Base-by-base conservation (phyloP, 371 early-diverging fungal species). In the Mucor plumbeus region DNA sequence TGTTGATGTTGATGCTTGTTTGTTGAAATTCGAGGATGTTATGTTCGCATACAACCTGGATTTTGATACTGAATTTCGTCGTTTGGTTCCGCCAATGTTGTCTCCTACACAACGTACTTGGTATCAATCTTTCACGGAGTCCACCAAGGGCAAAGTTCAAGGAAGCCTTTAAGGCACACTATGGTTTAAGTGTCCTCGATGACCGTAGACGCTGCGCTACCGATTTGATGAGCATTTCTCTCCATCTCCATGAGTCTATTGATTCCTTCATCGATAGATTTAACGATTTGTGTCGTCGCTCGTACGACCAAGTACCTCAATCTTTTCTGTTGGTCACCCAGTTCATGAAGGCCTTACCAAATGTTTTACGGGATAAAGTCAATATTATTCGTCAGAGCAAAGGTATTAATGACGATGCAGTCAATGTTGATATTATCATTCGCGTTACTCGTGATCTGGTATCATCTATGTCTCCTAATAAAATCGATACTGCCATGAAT, bases 261-360 rank as follows among this genome's bases (percentile, higher is more conserved):
- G 67, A 61, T 11, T 19, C 17, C 3, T 59, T 59, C 39, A 34
- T 66, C 31, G 67, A 66, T 39, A 15, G 67, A 0, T 66, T 66
- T 19, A 60, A 60, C 34, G 38, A 34, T 41, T 54, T 66, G 34
- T 41, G 67, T 41, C 53, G 60, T 9, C 53, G 59, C 14, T 47
- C 67, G 10, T 40, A 36, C n/a, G 57, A 55, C n/a, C 64, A 64
- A 21, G 14, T 33, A 1, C 26, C 41, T 1, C 64, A 57, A 4
- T 13, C 41, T 11, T 19, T 44, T 0, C n/a, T 64, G 10, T 21
- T 64, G 11, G 19, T 64, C 3, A 34, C 41, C 3, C 8, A 10
- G 0, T 58, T 64, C 31, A 5, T 13, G 15, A 3, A 10, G 9
- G 58, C 58, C 38, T 9, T 64, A 14, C 64, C 64, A 17, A 0